A percentile compares a stretch with the other conserved stretches of the same genome.
These are phyloP conservation scores for Metschnikowia matae DNA, from an alignment of 805 yeast species.

Conservation along the genomic window DNA sequence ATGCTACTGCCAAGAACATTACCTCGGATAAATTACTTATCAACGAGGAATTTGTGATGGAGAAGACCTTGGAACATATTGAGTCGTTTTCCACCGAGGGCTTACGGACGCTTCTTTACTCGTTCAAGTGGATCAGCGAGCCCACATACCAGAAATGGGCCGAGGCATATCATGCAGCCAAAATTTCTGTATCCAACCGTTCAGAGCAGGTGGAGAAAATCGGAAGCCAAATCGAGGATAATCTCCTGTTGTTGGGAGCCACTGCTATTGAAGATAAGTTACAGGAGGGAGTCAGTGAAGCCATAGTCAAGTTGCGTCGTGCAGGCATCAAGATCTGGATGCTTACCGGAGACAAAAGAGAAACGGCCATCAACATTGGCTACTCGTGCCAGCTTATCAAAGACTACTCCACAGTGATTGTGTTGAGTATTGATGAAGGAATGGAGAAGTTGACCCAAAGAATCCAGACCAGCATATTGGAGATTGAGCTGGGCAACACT, in stretches of 20 bases:
- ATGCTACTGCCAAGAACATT: conserved; percentile 16
- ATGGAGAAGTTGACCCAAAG: conserved; percentile 57
- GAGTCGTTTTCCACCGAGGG: conserved; percentile 97
- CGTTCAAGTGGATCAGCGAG: conserved; percentile 65
- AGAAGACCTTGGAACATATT: conserved; percentile 81
- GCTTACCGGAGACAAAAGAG: conserved; percentile 97
- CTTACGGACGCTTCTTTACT: conserved; percentile 80
- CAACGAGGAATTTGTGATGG: conserved; percentile 75
- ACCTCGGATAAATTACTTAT: conserved; percentile 53
- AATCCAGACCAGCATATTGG: conserved; percentile 72
- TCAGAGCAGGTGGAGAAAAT: conserved; percentile 59
- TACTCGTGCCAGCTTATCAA: conserved; percentile 89
- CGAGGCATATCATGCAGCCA: conserved; percentile 64
- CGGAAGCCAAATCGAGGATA: conserved; percentile 68
- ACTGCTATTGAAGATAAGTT: conserved; percentile 97
- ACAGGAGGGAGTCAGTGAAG: conserved; percentile 94
- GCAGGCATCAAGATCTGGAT: conserved; percentile 97
- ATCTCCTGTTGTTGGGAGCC: conserved; percentile 76
- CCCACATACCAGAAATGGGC: conserved; percentile 66
- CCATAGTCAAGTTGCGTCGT: conserved; percentile 84
- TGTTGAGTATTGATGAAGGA: conserved; percentile 49
- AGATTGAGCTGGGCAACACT: conserved; percentile 64
- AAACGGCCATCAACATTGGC: conserved; percentile 96
- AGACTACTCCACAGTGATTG: conserved; percentile 84
- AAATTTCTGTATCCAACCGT: conserved; percentile 68